phyloP scores from a whole-genome alignment of 352 stramenopile genomes.

The Pythium insidiosum region DNA sequence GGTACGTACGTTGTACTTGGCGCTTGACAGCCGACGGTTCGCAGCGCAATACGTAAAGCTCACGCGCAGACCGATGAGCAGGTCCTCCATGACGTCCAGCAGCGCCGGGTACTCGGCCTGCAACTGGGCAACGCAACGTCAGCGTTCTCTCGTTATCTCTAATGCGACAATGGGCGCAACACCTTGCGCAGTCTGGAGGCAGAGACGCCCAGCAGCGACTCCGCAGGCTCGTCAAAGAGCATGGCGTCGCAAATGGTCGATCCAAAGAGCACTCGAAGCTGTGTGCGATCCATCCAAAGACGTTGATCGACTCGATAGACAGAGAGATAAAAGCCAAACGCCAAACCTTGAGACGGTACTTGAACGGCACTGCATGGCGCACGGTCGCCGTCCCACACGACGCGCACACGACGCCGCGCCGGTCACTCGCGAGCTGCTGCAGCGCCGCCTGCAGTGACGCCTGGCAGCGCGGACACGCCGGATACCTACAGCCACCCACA shows the following conservation, averaged over 20 bases:
- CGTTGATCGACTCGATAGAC: no score
- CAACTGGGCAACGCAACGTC: conserved; percentile 14
- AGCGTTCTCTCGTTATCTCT: no score
- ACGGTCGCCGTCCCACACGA: conserved; percentile 16
- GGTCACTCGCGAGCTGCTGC: conserved; percentile 5
- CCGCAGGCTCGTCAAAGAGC: conserved; percentile 40
- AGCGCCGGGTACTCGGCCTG: conserved; percentile 27
- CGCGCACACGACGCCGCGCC: conserved; percentile 18
- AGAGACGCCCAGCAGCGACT: conserved; percentile 25
- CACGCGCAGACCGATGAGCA: conserved; percentile 41
- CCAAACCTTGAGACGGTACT: conserved; percentile 49
- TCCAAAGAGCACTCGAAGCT: no score
- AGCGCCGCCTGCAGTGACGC: conserved; percentile 27
- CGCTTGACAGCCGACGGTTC: conserved; percentile 10
- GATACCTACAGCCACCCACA: conserved; percentile 25
- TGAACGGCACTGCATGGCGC: conserved; percentile 23
- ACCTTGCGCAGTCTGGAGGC: conserved; percentile 20
- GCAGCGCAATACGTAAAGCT: conserved; percentile 36
- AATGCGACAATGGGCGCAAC: no score
- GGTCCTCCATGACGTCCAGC: conserved; percentile 31
- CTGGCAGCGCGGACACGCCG: conserved; percentile 37
- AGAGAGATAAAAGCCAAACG: no score
- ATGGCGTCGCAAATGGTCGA: conserved; percentile 36
- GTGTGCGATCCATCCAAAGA: no score
- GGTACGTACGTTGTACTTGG: conserved; percentile 25